Evolutionary conservation across 257 asterid genomes (phyloP), one percentile per base, ranked within the genome.

Genomic region (Gentiana macrophylla): DNA sequence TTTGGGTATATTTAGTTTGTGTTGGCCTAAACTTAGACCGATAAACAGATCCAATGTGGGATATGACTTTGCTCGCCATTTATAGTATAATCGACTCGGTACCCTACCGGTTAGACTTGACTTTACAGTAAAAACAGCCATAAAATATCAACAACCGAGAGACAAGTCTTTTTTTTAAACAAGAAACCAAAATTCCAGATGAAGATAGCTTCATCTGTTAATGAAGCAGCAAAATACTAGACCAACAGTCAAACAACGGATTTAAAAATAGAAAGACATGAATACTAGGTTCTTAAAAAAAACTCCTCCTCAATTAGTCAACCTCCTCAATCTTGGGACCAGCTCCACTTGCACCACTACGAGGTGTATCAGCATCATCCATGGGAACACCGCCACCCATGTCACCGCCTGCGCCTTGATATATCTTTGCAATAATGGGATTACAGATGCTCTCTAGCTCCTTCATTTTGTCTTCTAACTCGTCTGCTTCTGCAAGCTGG

Each of bases 241-340:
- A 55, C 24, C 1, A 55, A 8, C 12, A 37, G 24, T 24, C 24
- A 24, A 24, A 24, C 24, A 24, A 24, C 24, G 24, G 24, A 24
- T 24, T 24, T 24, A 24, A 24, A 24, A 24, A 24, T 0, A 24
- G 24, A 24, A 15, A 15, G 24, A 24, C 24, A 24, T 24, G 24
- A 24, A 24, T 24, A 24, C 24, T 24, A 24, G 24, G 24, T 24
- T 24, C 24, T 24, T 24, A 0, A 24, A 24, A 24, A 24, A 24
- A 24, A 6, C 47, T 37, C n/a, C 3, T 33, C 32, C 1, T 11
- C 35, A 0, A 37, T 73, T 73, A 73, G 62, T 73, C 78, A 0
- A 73, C 78, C 61, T 73, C 78, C 60, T 73, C 78, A 49, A 73
- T 73, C 71, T 72, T 72, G 63, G 74, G 77, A 41, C 77, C 74